Percentiles rank a stretch among this genome's conserved stretches.
These are phyloP conservation scores for Cyberlindnera mississippiensis DNA, from an alignment of 805 yeast genomes.

Conservation along the genomic window DNA sequence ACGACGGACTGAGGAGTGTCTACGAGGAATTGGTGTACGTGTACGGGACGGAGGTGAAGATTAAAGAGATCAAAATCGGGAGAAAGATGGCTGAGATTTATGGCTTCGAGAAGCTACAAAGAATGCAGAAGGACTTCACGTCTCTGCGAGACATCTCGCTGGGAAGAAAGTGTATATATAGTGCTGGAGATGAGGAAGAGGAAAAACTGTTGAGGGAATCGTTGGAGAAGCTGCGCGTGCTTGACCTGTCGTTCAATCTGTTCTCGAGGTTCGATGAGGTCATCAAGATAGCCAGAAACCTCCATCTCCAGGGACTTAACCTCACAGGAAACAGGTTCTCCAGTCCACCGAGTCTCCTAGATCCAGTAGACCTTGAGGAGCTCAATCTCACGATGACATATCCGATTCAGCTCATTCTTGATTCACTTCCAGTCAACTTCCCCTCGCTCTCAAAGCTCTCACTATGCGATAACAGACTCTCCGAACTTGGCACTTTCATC, in stretches of 20 bases:
- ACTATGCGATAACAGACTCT: constrained; percentile 26
- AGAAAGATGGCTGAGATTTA: constrained; percentile 53
- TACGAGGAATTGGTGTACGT: constrained; percentile 45
- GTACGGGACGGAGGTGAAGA: constrained; percentile 39
- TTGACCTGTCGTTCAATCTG: constrained; percentile 63
- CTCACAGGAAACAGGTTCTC: constrained; percentile 52
- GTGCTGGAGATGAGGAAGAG: constrained; percentile 12
- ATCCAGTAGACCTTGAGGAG: constrained; percentile 3
- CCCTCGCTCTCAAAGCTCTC: constrained; percentile 33
- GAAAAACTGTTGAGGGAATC: background rate
- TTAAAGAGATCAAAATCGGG: constrained; percentile 44
- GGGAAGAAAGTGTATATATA: constrained; percentile 36
- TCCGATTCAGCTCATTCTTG: constrained; percentile 8
- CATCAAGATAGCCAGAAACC: constrained; percentile 31
- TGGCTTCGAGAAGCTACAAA: constrained; percentile 59
- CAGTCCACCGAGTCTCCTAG: background rate
- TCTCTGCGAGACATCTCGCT: constrained; percentile 48
- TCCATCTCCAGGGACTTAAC: constrained; percentile 40
- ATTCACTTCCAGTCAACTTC: constrained; percentile 26
- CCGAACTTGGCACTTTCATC: constrained; percentile 7
- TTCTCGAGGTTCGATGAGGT: constrained; percentile 40
- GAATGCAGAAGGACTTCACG: constrained; percentile 43
- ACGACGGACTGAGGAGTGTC: constrained; percentile 34
- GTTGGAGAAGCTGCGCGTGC: constrained; percentile 34
- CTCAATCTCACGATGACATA: constrained; percentile 26